Percentiles rank a stretch among this genome's conserved stretches.
Evolutionary conservation across 1,284 basidiomycete genomes (phyloP).

Genomic region (Ustilago trichophora): DNA sequence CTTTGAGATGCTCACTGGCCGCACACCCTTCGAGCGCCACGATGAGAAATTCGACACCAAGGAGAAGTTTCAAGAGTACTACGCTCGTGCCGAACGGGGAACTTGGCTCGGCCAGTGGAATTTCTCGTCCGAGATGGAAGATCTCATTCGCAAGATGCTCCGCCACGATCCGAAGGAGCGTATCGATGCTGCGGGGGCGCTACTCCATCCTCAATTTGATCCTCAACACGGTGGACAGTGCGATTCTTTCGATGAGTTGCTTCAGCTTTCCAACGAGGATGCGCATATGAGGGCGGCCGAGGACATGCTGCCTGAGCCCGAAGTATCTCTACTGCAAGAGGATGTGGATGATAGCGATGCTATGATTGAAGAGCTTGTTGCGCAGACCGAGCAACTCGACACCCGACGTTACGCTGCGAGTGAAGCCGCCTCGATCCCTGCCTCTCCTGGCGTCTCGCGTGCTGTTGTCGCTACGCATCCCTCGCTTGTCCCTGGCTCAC

Average conservation of each 20-base stretch:
- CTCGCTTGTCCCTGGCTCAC: conserved; percentile 14
- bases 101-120: conserved; percentile 48
- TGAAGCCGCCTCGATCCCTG: conserved; percentile 3
- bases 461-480: conserved; percentile 12
- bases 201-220: conserved; percentile 42
- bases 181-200: conserved; percentile 36
- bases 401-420: not conserved
- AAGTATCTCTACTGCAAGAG: not conserved
- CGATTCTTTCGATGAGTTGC: conserved; percentile 42
- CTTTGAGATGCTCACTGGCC: conserved; percentile 58
- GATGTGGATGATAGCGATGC: conserved; percentile 23
- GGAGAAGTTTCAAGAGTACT: conserved; percentile 53
- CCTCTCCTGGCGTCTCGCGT: conserved; percentile 32
- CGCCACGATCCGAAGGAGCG: conserved; percentile 25
- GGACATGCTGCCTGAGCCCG: not conserved
- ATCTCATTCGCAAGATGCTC: conserved; percentile 51
- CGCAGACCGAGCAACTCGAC: conserved; percentile 2
- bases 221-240: conserved; percentile 6
- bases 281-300: not conserved
- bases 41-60: conserved; percentile 48
- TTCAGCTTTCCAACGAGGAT: conserved; percentile 31
- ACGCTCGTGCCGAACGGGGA: conserved; percentile 40
- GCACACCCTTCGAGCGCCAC: conserved; percentile 56
- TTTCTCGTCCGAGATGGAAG: conserved; percentile 36
- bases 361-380: conserved; percentile 25